Conservation (phyloP, 345 rosid species). For the Mangifera indica region DNA sequence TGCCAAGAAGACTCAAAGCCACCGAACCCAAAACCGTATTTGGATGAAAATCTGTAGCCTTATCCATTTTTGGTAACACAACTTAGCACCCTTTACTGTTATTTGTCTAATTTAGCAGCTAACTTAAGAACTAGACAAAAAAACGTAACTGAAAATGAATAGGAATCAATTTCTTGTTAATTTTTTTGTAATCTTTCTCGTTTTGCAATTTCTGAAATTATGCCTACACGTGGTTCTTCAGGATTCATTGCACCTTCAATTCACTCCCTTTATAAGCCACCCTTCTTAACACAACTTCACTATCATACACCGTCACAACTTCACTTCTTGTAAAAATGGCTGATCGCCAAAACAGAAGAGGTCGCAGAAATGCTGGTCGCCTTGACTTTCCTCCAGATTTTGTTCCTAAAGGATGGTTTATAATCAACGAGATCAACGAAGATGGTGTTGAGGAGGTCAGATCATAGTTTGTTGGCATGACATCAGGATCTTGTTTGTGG, state of each 20-base stretch:
- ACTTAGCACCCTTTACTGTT: slow-evolving; percentile 3
- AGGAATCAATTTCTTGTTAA: neutral
- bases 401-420: slow-evolving; percentile 9
- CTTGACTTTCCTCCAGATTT: neutral
- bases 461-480: no score
- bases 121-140: neutral
- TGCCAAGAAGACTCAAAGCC: neutral
- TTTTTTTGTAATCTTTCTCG: neutral
- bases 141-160: neutral
- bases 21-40: neutral
- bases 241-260: neutral
- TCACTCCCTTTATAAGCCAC: neutral
- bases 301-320: neutral
- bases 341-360: neutral
- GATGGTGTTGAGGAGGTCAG: neutral
- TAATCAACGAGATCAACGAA: neutral
- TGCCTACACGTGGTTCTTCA: slow-evolving; percentile 6
- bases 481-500: no score
- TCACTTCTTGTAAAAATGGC: neutral
- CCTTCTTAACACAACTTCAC: neutral
- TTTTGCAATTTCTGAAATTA: neutral
- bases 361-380: no score
- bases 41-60: neutral
- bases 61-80: neutral
- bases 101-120: slow-evolving; percentile 9